Evolutionary conservation across 352 stramenopile genomes (phyloP), one percentile per base, ranked within the genome.

Genomic region (Sclerospora graminicola): DNA sequence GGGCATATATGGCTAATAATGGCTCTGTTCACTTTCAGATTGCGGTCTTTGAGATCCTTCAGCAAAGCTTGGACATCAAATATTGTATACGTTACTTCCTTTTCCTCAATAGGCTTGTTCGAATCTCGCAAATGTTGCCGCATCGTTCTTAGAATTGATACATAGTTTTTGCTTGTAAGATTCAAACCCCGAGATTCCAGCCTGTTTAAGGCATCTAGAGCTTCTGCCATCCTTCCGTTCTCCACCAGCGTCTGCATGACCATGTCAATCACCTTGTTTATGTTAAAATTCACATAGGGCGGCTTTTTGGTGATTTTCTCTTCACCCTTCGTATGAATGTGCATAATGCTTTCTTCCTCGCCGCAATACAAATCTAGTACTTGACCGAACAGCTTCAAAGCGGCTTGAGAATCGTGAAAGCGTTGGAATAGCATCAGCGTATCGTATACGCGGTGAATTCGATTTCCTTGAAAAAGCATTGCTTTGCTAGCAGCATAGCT

Each of bases 401-500:
- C 52, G 7, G 67, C 56, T 26, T 63, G 67, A 26, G 51, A 31
- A 28, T 85, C 73, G 23, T 58, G 45, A 38, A 71, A 77, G 34
- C 70, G 62, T 46, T 57, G 62, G 51, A 82, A 81, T 18, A 78
- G 48, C 24, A 38, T 49, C 23, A 81, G 21, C 2, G 67, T 44
- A 19, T 77, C 60, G 14, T 73, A 41, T 6, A 72, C 56, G 18
- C 63, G 65, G 45, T 69, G 70, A 47, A 82, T 73, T 38, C 56
- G 57, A 45, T 60, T 47, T 15, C 58, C 62, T 28, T 82, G 69
- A 21, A 57, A 61, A 14, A 78, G 56, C 67, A 82, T 63, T 16
- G 60, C 61, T 45, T 82, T 82, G 27, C 41, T 68, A 7, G 69
- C 67, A 33, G 45, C 55, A 48, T 82, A 82, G 23, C 58, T 60